phyloP scores from a whole-genome alignment of 495 filamentous ascomycete genomes.

The Letharia lupina region DNA sequence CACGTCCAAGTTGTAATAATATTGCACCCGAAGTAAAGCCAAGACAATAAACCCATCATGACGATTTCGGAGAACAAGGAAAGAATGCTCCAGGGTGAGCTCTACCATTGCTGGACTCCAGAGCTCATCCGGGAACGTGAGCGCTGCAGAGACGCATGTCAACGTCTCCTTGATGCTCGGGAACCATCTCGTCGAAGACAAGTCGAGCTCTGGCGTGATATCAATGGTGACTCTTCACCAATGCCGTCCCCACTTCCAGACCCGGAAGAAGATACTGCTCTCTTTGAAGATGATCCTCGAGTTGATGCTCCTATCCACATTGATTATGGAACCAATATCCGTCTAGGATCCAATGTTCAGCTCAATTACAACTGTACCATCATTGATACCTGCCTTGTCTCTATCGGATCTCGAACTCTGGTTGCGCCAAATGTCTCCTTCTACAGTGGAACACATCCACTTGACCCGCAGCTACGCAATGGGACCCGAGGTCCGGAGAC shows the following conservation, averaged over 20 bases:
- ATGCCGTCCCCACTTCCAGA: not conserved
- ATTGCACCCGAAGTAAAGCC: too few species aligned
- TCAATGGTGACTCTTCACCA: not conserved
- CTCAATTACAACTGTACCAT: conserved; percentile 40
- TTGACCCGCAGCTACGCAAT: conserved; percentile 44
- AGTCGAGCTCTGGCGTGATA: not conserved
- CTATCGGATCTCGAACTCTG: conserved; percentile 69
- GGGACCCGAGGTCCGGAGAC: conserved; percentile 66
- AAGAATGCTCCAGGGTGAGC: not conserved
- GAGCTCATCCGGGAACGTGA: not conserved
- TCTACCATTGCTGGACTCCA: not conserved
- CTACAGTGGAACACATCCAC: conserved; percentile 60
- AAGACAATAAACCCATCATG: not conserved
- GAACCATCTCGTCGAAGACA: not conserved
- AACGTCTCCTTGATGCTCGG: not conserved
- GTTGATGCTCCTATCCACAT: not conserved
- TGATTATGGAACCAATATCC: not conserved
- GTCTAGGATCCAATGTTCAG: not conserved
- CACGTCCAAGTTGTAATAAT: too few species aligned
- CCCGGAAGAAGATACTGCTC: not conserved
- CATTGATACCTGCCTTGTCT: conserved; percentile 69
- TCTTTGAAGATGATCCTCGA: not conserved
- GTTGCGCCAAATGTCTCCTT: conserved; percentile 70
- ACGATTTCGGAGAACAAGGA: not conserved
- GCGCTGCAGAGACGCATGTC: not conserved